A percentile compares a stretch with the other conserved stretches of the same genome.
These are phyloP conservation scores for Venturia effusa DNA, from an alignment of 2,329 filamentous ascomycete genomes.

Conservation along the genomic window DNA sequence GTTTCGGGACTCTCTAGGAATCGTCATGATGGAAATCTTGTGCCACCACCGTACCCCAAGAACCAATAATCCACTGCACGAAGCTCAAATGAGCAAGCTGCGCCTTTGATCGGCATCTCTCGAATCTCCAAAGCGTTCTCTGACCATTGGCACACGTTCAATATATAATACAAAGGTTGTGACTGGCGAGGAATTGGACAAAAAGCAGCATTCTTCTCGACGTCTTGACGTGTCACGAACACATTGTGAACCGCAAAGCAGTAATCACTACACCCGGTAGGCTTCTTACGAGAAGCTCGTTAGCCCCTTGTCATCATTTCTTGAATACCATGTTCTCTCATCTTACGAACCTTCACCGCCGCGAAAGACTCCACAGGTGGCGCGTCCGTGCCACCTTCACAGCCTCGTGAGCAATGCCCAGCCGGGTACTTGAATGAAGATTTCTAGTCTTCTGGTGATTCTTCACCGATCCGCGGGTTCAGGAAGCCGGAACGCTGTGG, in stretches of 20 bases:
- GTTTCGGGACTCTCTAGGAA: background rate
- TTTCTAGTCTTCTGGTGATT: background rate
- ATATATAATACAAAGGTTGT: background rate
- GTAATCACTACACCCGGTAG: background rate
- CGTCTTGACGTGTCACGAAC: no score
- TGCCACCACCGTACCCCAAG: background rate
- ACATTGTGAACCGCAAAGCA: background rate
- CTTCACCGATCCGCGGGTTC: background rate
- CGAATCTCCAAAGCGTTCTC: background rate
- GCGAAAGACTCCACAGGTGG: background rate
- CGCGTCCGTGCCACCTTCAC: background rate
- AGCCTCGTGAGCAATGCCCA: background rate
- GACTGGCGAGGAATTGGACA: background rate
- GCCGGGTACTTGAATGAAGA: background rate
- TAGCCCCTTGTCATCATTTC: background rate
- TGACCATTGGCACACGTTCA: background rate
- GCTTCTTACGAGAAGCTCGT: background rate
- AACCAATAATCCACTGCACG: background rate
- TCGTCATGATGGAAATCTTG: background rate
- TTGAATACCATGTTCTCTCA: background rate
- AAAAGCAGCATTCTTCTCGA: background rate
- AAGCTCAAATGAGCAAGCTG: background rate
- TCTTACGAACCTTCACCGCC: background rate
- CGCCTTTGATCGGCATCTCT: background rate
- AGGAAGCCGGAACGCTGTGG: background rate